Evolutionary conservation across 2,329 filamentous ascomycete species (phyloP), one percentile per base, ranked within the genome.

Genomic region (Sphaerostilbella broomeana): DNA sequence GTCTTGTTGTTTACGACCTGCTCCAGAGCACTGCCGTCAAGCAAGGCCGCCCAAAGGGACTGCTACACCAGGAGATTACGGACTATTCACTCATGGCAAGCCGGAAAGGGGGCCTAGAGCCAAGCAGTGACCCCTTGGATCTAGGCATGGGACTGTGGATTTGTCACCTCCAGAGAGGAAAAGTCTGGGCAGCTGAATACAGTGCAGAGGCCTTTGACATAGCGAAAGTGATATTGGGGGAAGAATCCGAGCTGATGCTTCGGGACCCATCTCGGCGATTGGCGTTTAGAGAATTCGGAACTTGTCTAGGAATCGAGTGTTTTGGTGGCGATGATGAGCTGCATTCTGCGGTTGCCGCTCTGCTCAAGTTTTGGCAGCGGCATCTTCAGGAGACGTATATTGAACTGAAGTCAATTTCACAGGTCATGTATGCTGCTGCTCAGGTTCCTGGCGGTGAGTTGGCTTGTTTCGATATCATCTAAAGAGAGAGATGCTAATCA

Each of bases 81-180:
- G 70, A 76, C 34, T 77, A 77, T 46, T 55, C 61, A 34, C 58
- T 57, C 9, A 61, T 77, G 3, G 70, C 76, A 62, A 52, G 55
- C 17, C 53, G 60, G 2, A 43, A 35, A 35, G 66, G 66, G 2
- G 53, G 61, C 13, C 52, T 69, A 35, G 63, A 60, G 28, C 60
- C 67, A 3, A 73, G 69, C 19, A 54, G 51, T 4, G 75, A 77
- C 52, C 57, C 67, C 13, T 53, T 77, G n/a, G 75, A 79, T 49
- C 51, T 79, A 29, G 75, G 75, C 1, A 78, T 79, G 75, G 69
- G 72, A 1, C 50, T 79, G 18, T 79, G 75, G 74, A 69, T 69
- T 30, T 62, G 63, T 16, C 72, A 77, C 44, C 72, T 75, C 56
- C 65, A 68, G 42, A 54, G 53, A 0, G 61, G 61, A 3, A 70